phyloP scores from a whole-genome alignment of 495 filamentous ascomycete genomes.

The Hyaloscypha hepaticicola region DNA sequence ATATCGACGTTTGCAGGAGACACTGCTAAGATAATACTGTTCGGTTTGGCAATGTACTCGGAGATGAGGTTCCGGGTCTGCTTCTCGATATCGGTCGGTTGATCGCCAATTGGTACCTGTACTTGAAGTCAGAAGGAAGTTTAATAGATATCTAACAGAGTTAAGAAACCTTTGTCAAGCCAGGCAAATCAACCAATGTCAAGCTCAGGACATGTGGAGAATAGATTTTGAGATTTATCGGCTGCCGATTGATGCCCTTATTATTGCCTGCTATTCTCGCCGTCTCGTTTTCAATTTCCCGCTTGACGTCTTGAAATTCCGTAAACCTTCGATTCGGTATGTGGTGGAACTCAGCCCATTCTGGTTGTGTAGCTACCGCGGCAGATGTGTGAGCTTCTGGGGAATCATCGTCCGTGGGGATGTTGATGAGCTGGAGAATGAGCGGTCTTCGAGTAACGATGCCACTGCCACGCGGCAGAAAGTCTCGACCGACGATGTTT shows the following conservation, averaged over 20 bases:
- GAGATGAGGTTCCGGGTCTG: slow-evolving; percentile 95
- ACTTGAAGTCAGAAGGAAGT: slow-evolving; percentile 5
- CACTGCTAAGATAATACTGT: slow-evolving; percentile 96
- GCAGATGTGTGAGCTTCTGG: slow-evolving; percentile 67
- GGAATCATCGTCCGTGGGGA: slow-evolving; percentile 71
- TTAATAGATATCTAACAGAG: background rate
- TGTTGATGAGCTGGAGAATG: slow-evolving; percentile 97
- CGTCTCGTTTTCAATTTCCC: slow-evolving; percentile 97
- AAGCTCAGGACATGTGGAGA: slow-evolving; percentile 96
- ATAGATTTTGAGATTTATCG: slow-evolving; percentile 98
- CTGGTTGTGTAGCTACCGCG: slow-evolving; percentile 65
- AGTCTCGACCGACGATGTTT: slow-evolving; percentile 98
- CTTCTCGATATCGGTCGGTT: slow-evolving; percentile 97
- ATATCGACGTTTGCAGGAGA: slow-evolving; percentile 98
- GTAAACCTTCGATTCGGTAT: slow-evolving; percentile 85
- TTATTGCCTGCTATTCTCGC: slow-evolving; percentile 93
- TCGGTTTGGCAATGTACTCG: slow-evolving; percentile 98
- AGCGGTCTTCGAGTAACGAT: slow-evolving; percentile 94
- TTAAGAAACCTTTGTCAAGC: slow-evolving; percentile 79
- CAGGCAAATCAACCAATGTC: slow-evolving; percentile 93
- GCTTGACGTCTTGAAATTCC: slow-evolving; percentile 88
- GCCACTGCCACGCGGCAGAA: slow-evolving; percentile 91
- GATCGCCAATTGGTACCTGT: slow-evolving; percentile 92
- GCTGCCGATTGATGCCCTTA: slow-evolving; percentile 96
- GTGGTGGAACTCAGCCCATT: slow-evolving; percentile 98